Evolutionary conservation across 108 stramenopile genomes (phyloP), one percentile per base, ranked within the genome.

Genomic region (Pseudonitzschia pungens): DNA sequence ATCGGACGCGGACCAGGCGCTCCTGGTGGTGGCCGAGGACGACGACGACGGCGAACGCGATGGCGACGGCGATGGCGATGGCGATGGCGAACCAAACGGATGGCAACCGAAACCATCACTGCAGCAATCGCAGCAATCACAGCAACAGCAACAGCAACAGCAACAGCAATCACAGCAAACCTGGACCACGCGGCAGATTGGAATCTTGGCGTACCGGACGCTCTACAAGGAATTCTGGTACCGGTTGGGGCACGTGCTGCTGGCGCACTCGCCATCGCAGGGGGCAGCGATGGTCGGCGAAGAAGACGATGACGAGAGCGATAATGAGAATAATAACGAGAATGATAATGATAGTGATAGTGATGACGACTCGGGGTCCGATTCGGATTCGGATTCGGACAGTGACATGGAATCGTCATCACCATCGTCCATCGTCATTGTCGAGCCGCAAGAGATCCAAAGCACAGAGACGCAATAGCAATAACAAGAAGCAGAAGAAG

Each of bases 181-280:
- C 43, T 55, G 54, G 50, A 77, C 26, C 41, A 72, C 52, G 26
- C 42, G 33, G 63, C 83, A 68, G 64, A 56, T 53, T 10, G 77
- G 73, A 21, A 31, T 50, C 18, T 65, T 71, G 18, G 86, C 85
- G 56, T 93, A 82, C 60, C 79, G 86, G 50, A 79, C 72, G 11
- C 80, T 92, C n/a, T 92, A 89, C 79, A 33, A 78, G 27, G 89
- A 93, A 48, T 96, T 96, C 71, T 93, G 89, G 89, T 86, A 84
- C 67, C 68, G 81, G 18, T 62, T 96, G 10, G 85, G 84, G 4
- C 55, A 72, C 48, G 80, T 86, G n/a, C 80, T 89, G 11, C 74
- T 93, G 72, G 70, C 81, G 22, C 55, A 71, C 50, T 60, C 72
- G 4, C 72, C 68, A 5, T 75, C 21, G 15, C 68, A 15, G 73